These are phyloP conservation scores for Sclerotinia minor DNA, from an alignment of 2,329 filamentous ascomycete species.

Conservation along the genomic window DNA sequence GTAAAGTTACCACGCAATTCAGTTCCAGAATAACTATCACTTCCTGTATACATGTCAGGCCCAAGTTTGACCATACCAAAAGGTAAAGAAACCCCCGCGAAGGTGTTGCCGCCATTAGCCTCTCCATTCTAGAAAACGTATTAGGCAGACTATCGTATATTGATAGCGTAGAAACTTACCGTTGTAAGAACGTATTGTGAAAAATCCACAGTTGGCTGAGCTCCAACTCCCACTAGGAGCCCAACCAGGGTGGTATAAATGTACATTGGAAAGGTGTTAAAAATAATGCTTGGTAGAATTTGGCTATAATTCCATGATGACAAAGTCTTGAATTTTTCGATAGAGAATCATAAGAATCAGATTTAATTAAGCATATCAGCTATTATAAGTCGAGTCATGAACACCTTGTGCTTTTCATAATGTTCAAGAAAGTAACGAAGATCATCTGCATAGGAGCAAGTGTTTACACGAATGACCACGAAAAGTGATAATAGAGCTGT, in stretches of 20 bases:
- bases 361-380: not conserved
- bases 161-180: constrained; percentile 2
- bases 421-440: not conserved
- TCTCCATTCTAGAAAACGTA: constrained; percentile 15
- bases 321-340: not conserved
- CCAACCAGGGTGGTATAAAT: constrained; percentile 8
- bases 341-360: not conserved
- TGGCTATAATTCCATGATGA: not conserved
- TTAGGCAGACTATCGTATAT: not conserved
- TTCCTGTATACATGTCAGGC: constrained; percentile 45
- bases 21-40: constrained; percentile 54
- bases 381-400: not conserved
- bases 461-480: not conserved
- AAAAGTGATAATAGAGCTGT: not conserved
- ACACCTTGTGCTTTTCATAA: not conserved
- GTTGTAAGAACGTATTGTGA: constrained; percentile 26
- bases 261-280: constrained; percentile 11
- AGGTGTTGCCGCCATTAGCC: constrained; percentile 26
- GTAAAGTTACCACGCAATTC: constrained; percentile 52
- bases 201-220: constrained; percentile 16
- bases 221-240: constrained; percentile 1
- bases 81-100: constrained; percentile 28
- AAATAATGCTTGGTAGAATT: not conserved
- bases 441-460: not conserved
- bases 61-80: constrained; percentile 31